These are phyloP conservation scores for Aspergillus ruber DNA, from an alignment of 2,329 filamentous ascomycete genomes.

Conservation along the genomic window DNA sequence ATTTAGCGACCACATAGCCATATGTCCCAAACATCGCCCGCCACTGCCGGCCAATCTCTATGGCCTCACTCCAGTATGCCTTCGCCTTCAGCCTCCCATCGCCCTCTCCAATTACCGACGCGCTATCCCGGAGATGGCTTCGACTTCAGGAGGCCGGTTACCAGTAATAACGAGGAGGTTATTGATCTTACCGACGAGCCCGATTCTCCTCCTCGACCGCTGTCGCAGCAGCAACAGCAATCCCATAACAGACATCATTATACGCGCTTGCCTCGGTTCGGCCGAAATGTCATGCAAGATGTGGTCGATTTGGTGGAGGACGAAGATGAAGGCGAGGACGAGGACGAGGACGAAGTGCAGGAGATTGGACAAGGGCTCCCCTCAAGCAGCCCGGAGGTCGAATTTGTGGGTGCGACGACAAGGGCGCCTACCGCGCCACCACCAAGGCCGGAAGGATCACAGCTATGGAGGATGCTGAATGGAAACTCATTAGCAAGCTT, in stretches of 20 bases:
- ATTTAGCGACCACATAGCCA: constrained; percentile 28
- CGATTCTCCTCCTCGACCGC: constrained; percentile 25
- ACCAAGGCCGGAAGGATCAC: constrained; percentile 4
- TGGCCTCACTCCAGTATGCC: constrained; percentile 21
- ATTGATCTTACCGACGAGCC: constrained; percentile 45
- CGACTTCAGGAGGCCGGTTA: constrained; percentile 48
- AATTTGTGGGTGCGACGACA: constrained; percentile 38
- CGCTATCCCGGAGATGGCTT: constrained; percentile 48
- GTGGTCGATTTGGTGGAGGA: constrained; percentile 38
- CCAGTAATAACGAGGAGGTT: constrained; percentile 24
- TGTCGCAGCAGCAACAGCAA: constrained; percentile 4
- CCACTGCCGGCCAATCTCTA: constrained; percentile 17
- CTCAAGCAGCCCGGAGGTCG: constrained; percentile 43
- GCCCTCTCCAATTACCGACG: constrained; percentile 25
- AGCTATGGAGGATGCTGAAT: constrained; percentile 10
- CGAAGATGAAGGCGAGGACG: constrained; percentile 15
- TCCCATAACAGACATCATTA: constrained; percentile 9
- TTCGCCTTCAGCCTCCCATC: constrained; percentile 17
- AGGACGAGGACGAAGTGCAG: constrained; percentile 5
- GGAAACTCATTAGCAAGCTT: neutral
- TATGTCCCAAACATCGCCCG: constrained; percentile 27
- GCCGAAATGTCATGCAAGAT: constrained; percentile 30
- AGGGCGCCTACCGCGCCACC: constrained; percentile 11
- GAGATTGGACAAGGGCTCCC: neutral
- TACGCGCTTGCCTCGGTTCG: constrained; percentile 28